Conservation (phyloP, 441 rosid genomes). For the Syzygium syzygioides region DNA sequence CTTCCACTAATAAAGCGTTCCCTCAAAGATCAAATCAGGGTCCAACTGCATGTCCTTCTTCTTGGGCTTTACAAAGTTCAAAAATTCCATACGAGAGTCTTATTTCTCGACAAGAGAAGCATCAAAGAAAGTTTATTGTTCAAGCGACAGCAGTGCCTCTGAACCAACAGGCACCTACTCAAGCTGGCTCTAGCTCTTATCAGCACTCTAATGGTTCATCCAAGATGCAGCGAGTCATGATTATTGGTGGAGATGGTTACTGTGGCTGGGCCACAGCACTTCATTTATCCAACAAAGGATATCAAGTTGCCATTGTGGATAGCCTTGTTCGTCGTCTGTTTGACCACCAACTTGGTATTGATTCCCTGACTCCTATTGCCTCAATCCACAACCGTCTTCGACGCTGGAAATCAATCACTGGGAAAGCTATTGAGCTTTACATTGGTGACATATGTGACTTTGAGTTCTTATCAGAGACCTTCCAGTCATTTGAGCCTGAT, state of each 20-base stretch:
- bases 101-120: slow-evolving; percentile 23
- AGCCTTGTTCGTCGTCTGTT: slow-evolving; percentile 80
- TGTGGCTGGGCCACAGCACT: slow-evolving; percentile 99
- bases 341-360: slow-evolving; percentile 89
- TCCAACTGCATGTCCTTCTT: slow-evolving; percentile 16
- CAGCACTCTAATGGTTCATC: slow-evolving; percentile 24
- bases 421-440: slow-evolving; percentile 67
- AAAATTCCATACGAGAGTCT: slow-evolving; percentile 24
- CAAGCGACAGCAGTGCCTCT: slow-evolving; percentile 39
- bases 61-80: slow-evolving; percentile 27
- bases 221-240: slow-evolving; percentile 69
- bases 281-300: slow-evolving; percentile 76
- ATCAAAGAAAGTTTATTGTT: slow-evolving; percentile 21
- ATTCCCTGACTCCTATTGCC: slow-evolving; percentile 76
- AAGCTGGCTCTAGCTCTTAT: slow-evolving; percentile 27
- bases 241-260: slow-evolving; percentile 94
- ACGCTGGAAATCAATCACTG: slow-evolving; percentile 82
- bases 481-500: slow-evolving; percentile 83
- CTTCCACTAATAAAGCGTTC: slow-evolving; percentile 24
- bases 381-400: slow-evolving; percentile 76
- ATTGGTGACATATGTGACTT: slow-evolving; percentile 91
- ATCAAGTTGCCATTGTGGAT: slow-evolving; percentile 78
- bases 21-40: slow-evolving; percentile 20
- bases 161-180: slow-evolving; percentile 46
- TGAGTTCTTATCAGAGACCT: slow-evolving; percentile 71